These are phyloP conservation scores for Ophiostoma tasmaniense DNA, from an alignment of 2,329 filamentous ascomycete species.

Conservation along the genomic window DNA sequence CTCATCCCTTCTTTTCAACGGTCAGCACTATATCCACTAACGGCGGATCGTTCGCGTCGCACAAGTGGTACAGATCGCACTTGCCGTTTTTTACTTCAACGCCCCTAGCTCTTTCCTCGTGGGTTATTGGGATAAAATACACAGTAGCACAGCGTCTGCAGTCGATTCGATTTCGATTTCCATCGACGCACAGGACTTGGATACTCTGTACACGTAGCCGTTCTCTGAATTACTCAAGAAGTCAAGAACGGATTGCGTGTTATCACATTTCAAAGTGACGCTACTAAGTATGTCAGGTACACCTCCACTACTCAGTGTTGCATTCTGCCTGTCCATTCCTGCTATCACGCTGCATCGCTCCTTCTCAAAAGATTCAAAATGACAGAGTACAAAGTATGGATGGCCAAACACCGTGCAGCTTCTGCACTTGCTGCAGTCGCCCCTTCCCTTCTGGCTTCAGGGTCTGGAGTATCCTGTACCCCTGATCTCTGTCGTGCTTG, in stretches of 20 bases:
- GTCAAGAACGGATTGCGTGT: not conserved
- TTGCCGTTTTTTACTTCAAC: not conserved
- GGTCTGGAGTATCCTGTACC: not conserved
- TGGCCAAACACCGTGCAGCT: not conserved
- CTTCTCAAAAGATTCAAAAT: not conserved
- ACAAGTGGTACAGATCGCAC: not conserved
- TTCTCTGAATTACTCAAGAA: not conserved
- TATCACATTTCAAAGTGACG: not conserved
- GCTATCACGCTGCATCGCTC: not conserved
- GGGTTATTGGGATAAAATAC: not conserved
- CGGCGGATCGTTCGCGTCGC: not conserved
- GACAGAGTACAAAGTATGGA: not conserved
- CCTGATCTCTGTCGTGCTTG: not conserved
- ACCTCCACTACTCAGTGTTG: not conserved
- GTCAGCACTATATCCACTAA: not conserved
- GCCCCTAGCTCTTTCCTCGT: slow-evolving; percentile 4
- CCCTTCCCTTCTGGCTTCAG: not conserved
- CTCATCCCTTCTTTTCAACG: slow-evolving; percentile 6
- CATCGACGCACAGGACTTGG: too few relatives aligned
- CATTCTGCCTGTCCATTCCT: not conserved
- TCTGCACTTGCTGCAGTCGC: not conserved
- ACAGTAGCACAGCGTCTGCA: too few relatives aligned
- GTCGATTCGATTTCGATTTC: too few relatives aligned
- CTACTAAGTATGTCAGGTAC: not conserved
- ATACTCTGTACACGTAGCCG: not conserved